Evolutionary conservation across 2,329 filamentous ascomycete species (phyloP).

Genomic region (Helotiales sp.): DNA sequence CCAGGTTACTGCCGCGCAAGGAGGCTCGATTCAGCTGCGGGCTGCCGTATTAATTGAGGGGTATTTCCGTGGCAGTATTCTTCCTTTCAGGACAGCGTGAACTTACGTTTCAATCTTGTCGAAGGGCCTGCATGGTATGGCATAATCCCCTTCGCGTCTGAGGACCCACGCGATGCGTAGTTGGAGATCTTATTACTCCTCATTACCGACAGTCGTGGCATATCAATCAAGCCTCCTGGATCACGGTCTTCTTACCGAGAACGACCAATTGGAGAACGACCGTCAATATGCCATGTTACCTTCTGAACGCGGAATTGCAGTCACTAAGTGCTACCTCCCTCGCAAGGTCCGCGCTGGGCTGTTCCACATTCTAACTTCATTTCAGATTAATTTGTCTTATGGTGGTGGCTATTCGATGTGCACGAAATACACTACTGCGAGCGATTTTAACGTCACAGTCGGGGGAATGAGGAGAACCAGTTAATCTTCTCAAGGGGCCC

Average conservation of each 20-base stretch:
- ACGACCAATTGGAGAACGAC: not conserved
- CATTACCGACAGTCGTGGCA: not conserved
- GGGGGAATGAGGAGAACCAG: not conserved
- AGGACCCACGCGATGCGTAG: not conserved
- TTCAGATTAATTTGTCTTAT: not conserved
- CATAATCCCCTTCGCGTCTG: not conserved
- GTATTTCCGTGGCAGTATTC: not conserved
- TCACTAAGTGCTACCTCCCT: not conserved
- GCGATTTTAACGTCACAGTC: not conserved
- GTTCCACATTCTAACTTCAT: not conserved
- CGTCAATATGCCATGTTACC: not conserved
- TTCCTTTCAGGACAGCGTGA: not conserved
- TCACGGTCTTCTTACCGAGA: not conserved
- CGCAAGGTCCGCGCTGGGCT: not conserved
- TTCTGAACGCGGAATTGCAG: not conserved
- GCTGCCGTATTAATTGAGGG: not conserved
- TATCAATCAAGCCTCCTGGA: slow-evolving; percentile 6
- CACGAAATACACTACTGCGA: not conserved
- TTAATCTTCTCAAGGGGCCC: not conserved
- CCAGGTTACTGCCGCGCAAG: not conserved
- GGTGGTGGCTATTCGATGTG: not conserved
- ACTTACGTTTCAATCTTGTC: not conserved
- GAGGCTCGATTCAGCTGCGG: slow-evolving; percentile 12
- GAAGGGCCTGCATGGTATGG: slow-evolving; percentile 3
- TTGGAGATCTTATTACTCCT: not conserved